Evolutionary conservation across 2,329 filamentous ascomycete genomes (phyloP).

Genomic region (Neofusicoccum sp.): DNA sequence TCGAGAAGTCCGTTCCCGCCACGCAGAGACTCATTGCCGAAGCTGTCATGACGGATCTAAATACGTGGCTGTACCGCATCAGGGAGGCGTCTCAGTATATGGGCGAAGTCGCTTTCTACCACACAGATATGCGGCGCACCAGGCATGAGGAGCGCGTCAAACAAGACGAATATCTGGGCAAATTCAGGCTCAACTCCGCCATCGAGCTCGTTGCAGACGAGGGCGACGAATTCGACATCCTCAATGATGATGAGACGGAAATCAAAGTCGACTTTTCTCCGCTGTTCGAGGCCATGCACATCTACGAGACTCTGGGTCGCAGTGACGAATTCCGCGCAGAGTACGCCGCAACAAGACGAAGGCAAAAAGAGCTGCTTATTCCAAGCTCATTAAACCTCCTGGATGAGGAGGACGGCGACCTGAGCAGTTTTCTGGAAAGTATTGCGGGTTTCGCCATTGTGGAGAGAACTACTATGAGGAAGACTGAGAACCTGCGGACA

Average conservation of each 20-base stretch:
- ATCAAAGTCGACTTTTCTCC: conserved; percentile 93
- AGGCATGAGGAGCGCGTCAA: conserved; percentile 82
- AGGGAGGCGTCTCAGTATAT: conserved; percentile 94
- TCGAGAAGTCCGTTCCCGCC: conserved; percentile 90
- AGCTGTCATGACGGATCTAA: conserved; percentile 93
- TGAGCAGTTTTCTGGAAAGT: conserved; percentile 89
- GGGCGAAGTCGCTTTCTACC: conserved; percentile 94
- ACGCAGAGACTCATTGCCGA: conserved; percentile 93
- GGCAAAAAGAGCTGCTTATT: conserved; percentile 87
- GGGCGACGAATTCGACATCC: conserved; percentile 88
- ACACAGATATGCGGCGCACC: conserved; percentile 82
- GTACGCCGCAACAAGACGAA: conserved; percentile 85
- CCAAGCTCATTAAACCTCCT: conserved; percentile 73
- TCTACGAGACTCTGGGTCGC: conserved; percentile 90
- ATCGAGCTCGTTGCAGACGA: conserved; percentile 96
- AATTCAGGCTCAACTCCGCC: conserved; percentile 91
- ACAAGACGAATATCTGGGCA: conserved; percentile 68
- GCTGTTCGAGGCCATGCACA: conserved; percentile 91
- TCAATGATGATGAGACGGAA: conserved; percentile 80
- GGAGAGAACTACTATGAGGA: conserved; percentile 88
- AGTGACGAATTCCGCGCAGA: conserved; percentile 87
- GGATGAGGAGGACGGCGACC: conserved; percentile 76
- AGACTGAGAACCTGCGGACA: conserved; percentile 77
- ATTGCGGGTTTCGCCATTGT: conserved; percentile 97
- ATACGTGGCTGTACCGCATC: conserved; percentile 94